A percentile compares a stretch with the other conserved stretches of the same genome.
Evolutionary conservation across 2,329 filamentous ascomycete genomes (phyloP).

Genomic region (Fusarium continuum): DNA sequence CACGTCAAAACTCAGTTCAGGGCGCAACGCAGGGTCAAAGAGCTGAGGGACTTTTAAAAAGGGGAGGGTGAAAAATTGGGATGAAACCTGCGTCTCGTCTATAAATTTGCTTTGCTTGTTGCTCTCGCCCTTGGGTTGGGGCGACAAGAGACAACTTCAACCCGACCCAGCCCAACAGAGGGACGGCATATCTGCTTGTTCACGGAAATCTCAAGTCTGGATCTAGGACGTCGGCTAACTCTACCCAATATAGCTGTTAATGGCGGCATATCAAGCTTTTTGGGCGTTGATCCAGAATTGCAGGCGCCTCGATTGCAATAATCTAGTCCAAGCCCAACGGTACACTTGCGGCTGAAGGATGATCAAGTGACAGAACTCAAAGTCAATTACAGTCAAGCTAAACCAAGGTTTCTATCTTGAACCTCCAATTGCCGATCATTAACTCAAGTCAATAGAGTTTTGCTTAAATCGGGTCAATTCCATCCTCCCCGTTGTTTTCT

Average conservation of each 20-base stretch:
- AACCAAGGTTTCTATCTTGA: neutral
- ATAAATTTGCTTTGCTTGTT: neutral
- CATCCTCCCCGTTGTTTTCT: constrained; percentile 1
- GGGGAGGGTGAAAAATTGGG: neutral
- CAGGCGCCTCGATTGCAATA: neutral
- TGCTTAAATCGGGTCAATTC: constrained; percentile 25
- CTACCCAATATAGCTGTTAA: neutral
- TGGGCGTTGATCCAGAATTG: neutral
- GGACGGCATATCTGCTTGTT: constrained; percentile 1
- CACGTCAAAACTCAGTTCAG: constrained; percentile 26
- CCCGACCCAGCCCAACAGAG: neutral
- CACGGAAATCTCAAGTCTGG: neutral
- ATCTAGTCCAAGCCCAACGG: neutral
- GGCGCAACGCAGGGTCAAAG: constrained; percentile 7
- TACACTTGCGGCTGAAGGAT: constrained; percentile 7
- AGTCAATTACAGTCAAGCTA: constrained; percentile 3
- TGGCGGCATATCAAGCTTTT: neutral
- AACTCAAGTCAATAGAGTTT: too few species aligned
- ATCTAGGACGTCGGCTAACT: constrained; percentile 8
- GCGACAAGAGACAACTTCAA: constrained; percentile 17
- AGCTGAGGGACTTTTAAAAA: neutral
- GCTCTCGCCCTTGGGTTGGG: neutral
- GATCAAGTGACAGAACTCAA: constrained; percentile 12
- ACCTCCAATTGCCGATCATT: neutral
- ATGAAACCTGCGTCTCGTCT: constrained; percentile 4